phyloP scores from a whole-genome alignment of 2,329 filamentous ascomycete species.

The Aspergillus sp. region DNA sequence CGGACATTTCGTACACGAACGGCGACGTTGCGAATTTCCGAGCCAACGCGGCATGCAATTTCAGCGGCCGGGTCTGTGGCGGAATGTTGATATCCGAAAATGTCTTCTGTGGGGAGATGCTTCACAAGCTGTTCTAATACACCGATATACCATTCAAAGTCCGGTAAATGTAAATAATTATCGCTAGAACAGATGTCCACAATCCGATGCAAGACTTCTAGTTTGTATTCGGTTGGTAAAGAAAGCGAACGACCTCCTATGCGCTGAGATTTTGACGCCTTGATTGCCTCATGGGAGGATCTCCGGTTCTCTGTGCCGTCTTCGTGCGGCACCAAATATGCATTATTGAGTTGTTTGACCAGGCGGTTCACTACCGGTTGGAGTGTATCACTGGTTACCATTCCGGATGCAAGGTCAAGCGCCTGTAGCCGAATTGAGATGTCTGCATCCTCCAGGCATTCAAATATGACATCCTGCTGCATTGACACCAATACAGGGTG shows the following conservation, averaged over 20 bases:
- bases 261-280: neutral
- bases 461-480: slow-evolving; percentile 92
- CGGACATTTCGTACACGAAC: slow-evolving; percentile 84
- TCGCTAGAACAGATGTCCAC: slow-evolving; percentile 82
- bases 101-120: slow-evolving; percentile 37
- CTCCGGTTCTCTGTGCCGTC: neutral
- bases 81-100: slow-evolving; percentile 13
- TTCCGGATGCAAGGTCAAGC: slow-evolving; percentile 81
- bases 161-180: slow-evolving; percentile 74
- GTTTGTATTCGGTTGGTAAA: slow-evolving; percentile 75
- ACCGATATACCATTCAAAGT: slow-evolving; percentile 98
- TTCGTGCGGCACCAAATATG: slow-evolving; percentile 11
- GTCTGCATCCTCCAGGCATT: slow-evolving; percentile 91
- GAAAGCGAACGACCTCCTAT: neutral
- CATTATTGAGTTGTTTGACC: slow-evolving; percentile 69
- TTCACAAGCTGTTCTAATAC: slow-evolving; percentile 77
- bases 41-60: slow-evolving; percentile 53
- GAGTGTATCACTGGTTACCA: slow-evolving; percentile 84
- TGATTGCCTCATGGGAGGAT: no score
- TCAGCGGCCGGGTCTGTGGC: slow-evolving; percentile 8
- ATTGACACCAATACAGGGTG: slow-evolving; percentile 82
- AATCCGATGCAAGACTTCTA: slow-evolving; percentile 73
- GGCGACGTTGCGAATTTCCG: slow-evolving; percentile 79
- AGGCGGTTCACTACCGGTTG: slow-evolving; percentile 76
- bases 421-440: slow-evolving; percentile 93